Percentiles rank a stretch among this genome's conserved stretches.
These are phyloP conservation scores for Entoloma clypeatum DNA, from an alignment of 1,284 basidiomycete genomes.

Conservation along the genomic window DNA sequence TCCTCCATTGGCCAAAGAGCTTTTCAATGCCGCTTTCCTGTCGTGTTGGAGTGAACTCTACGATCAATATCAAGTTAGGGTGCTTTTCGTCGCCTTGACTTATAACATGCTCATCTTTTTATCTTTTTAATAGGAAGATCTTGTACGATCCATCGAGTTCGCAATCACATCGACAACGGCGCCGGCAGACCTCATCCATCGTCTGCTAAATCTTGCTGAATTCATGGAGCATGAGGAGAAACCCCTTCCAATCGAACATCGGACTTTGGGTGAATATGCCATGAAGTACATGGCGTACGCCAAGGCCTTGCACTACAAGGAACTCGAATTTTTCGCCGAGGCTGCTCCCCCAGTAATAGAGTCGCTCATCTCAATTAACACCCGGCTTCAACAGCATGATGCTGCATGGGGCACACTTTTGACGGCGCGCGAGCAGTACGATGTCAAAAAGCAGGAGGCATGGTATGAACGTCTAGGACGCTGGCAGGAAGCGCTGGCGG, in stretches of 20 bases:
- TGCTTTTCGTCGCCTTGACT: too few species aligned
- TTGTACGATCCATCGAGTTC: slow-evolving; percentile 86
- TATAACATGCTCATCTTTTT: slow-evolving; percentile 6
- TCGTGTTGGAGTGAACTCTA: slow-evolving; percentile 98
- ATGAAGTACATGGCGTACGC: slow-evolving; percentile 95
- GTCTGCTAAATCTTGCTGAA: slow-evolving; percentile 93
- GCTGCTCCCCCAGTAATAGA: slow-evolving; percentile 88
- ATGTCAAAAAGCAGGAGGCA: slow-evolving; percentile 87
- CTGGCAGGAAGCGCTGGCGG: slow-evolving; percentile 92
- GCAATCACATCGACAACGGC: slow-evolving; percentile 82
- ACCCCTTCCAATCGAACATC: slow-evolving; percentile 89
- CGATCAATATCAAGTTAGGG: slow-evolving; percentile 86
- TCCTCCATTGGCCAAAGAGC: slow-evolving; percentile 86
- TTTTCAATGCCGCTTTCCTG: slow-evolving; percentile 98
- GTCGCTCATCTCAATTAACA: slow-evolving; percentile 96
- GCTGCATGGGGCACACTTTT: slow-evolving; percentile 94
- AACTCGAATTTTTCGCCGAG: slow-evolving; percentile 94
- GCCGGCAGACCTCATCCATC: slow-evolving; percentile 91
- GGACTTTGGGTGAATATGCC: slow-evolving; percentile 91
- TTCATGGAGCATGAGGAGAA: slow-evolving; percentile 99
- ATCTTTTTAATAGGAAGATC: slow-evolving; percentile 67
- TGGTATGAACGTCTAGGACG: slow-evolving; percentile 98
- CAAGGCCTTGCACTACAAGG: slow-evolving; percentile 98
- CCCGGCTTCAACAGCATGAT: slow-evolving; percentile 94
- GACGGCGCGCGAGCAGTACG: slow-evolving; percentile 82